These are phyloP conservation scores for Zelonia costaricensis DNA, from an alignment of 208 protist species.

Conservation along the genomic window DNA sequence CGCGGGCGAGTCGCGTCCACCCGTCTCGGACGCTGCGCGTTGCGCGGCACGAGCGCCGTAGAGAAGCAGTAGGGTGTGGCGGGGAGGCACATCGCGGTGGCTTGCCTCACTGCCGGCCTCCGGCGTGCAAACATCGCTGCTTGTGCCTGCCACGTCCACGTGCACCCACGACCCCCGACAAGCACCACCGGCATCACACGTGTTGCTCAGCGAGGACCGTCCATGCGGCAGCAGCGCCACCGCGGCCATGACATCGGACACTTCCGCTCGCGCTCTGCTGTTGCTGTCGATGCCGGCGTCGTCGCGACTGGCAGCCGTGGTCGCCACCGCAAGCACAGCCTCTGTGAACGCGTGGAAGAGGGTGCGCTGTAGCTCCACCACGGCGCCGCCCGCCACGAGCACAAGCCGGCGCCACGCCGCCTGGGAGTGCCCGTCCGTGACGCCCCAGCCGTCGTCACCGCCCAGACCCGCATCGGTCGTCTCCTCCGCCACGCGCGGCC, in stretches of 20 bases:
- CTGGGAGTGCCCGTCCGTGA: slow-evolving; percentile 22
- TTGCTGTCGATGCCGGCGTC: not conserved
- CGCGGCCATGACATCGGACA: not conserved
- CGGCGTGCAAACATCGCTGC: not conserved
- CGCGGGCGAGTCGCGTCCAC: not conserved
- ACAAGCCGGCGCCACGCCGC: slow-evolving; percentile 25
- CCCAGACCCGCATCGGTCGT: not conserved
- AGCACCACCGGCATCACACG: not conserved
- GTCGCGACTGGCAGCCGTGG: not conserved
- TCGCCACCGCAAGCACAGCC: not conserved
- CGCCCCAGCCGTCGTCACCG: slow-evolving; percentile 2
- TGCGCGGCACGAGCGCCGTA: no score
- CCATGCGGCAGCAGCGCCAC: not conserved
- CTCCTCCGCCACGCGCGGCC: not conserved
- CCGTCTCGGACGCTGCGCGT: not conserved
- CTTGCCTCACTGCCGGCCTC: not conserved
- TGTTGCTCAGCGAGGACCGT: not conserved
- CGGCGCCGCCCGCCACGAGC: slow-evolving; percentile 12
- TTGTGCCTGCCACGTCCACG: slow-evolving; percentile 18
- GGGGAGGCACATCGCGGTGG: not conserved
- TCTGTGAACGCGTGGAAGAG: slow-evolving; percentile 6
- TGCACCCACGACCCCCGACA: slow-evolving; percentile 22
- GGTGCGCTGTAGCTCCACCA: slow-evolving; percentile 15
- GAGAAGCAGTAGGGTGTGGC: slow-evolving; percentile 11
- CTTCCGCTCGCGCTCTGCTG: no score